A percentile compares a stretch with the other conserved stretches of the same genome.
phyloP scores from a whole-genome alignment of 768 basidiomycete species.

The Suillus weaverae region DNA sequence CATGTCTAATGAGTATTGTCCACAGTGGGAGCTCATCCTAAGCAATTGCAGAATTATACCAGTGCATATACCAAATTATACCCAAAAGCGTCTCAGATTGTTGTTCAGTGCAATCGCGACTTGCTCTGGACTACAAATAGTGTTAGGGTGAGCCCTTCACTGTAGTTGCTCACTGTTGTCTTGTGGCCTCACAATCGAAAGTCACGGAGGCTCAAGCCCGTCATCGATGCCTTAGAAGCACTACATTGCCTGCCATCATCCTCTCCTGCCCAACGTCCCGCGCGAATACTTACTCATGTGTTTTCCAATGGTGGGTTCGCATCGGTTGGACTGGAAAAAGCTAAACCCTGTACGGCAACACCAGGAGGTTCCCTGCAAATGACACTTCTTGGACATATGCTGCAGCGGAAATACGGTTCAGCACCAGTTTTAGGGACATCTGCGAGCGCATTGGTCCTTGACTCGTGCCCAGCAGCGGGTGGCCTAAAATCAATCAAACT shows the following conservation, averaged over 20 bases:
- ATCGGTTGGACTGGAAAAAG: not conserved
- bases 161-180: not conserved
- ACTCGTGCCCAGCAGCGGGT: conserved; percentile 22
- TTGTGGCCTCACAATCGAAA: conserved; percentile 12
- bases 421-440: conserved; percentile 3
- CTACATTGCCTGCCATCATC: conserved; percentile 22
- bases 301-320: conserved; percentile 29
- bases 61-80: conserved; percentile 25
- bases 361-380: conserved; percentile 27
- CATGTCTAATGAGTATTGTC: not conserved
- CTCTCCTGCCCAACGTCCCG: not conserved
- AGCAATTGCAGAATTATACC: conserved; percentile 27
- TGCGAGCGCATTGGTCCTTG: conserved; percentile 22
- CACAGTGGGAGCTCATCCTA: conserved; percentile 26
- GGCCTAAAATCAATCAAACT: conserved; percentile 14
- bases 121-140: conserved; percentile 18
- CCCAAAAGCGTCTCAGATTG: conserved; percentile 28
- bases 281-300: conserved; percentile 27
- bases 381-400: conserved; percentile 16
- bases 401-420: conserved; percentile 20
- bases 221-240: conserved; percentile 23
- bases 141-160: conserved; percentile 15
- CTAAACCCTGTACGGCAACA: not conserved
- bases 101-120: conserved; percentile 22
- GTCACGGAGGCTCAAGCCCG: conserved; percentile 20